phyloP scores from a whole-genome alignment of 108 stramenopile genomes.

The Nannochloropsis oceanica region DNA sequence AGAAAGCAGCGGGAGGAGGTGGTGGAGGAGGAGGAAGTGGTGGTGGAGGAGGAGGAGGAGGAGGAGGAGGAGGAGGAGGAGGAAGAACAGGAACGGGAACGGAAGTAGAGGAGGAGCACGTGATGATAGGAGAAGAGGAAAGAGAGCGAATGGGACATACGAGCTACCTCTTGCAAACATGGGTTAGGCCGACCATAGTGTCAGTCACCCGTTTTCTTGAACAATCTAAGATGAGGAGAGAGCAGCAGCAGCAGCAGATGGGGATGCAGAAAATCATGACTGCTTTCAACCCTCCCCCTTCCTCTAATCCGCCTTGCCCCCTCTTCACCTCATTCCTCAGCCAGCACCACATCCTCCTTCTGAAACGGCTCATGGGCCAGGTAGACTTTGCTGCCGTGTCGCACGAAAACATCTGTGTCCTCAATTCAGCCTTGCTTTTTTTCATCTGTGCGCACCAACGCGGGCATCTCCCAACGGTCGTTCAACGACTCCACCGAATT shows the following conservation, averaged over 20 bases:
- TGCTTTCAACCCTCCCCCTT: background rate
- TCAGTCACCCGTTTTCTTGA: background rate
- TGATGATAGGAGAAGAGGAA: too few species aligned
- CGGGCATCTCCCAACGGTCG: conserved; percentile 22
- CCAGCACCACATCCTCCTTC: conserved; percentile 42
- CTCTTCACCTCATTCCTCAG: conserved; percentile 47
- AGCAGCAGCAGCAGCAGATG: background rate
- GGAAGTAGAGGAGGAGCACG: background rate
- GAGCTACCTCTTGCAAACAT: background rate
- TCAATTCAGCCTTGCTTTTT: conserved; percentile 62
- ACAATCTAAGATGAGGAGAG: background rate
- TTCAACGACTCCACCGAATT: conserved; percentile 6
- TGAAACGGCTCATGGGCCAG: conserved; percentile 53
- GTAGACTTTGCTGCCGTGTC: conserved; percentile 56
- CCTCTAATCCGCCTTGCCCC: background rate
- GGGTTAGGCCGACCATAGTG: background rate
- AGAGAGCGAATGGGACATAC: too few species aligned
- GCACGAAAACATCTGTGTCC: conserved; percentile 77
- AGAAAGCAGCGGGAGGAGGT: background rate
- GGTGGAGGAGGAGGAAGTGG: background rate
- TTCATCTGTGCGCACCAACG: conserved; percentile 55
- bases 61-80: background rate
- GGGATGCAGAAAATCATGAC: too few species aligned
- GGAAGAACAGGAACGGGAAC: background rate
- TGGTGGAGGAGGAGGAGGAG: background rate